phyloP scores from a whole-genome alignment of 768 basidiomycete species.

The Boletus vermiculosoides region DNA sequence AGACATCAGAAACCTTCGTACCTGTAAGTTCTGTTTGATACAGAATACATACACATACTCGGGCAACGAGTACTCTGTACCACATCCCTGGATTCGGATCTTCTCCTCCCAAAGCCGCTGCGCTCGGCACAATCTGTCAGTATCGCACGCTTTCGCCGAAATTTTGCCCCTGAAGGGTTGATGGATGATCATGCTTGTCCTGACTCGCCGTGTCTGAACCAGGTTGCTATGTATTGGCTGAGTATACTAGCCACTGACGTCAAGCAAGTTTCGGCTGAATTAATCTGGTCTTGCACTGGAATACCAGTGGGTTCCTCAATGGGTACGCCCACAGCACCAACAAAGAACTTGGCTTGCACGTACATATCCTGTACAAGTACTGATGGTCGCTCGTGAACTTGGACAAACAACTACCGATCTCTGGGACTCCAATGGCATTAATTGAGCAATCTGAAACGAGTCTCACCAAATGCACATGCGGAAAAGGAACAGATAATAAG shows the following conservation, averaged over 20 bases:
- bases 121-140: not conserved
- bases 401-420: not conserved
- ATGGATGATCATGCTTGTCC: not conserved
- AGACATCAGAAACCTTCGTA: not conserved
- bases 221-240: too few species aligned
- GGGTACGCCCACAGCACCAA: not conserved
- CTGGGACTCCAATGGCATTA: not conserved
- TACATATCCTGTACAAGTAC: not conserved
- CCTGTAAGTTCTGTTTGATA: not conserved
- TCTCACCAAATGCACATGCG: constrained; percentile 2
- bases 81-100: not conserved
- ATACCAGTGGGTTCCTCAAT: not conserved
- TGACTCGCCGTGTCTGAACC: not conserved
- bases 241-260: not conserved
- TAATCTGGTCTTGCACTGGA: not conserved
- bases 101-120: not conserved
- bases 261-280: not conserved
- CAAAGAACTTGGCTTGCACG: not conserved
- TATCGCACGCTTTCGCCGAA: not conserved
- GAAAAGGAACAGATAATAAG: constrained; percentile 12
- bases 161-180: not conserved
- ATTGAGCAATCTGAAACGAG: not conserved
- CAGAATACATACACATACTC: not conserved
- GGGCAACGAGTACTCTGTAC: not conserved
- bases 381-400: not conserved